phyloP scores from a whole-genome alignment of 805 yeast species.

The Dipodascus geniculatus region DNA sequence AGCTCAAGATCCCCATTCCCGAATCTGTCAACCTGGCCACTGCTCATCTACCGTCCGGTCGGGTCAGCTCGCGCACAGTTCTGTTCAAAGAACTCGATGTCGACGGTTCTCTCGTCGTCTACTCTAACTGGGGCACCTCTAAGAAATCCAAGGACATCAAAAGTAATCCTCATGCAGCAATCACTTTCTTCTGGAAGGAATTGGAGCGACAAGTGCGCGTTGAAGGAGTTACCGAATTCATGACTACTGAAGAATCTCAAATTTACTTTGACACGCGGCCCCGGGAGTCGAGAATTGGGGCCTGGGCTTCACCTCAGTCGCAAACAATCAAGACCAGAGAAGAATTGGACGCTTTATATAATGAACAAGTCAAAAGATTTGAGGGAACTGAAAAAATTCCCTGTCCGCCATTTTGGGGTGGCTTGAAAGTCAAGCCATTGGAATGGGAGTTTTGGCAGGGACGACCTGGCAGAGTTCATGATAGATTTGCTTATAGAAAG shows the following conservation, averaged over 20 bases:
- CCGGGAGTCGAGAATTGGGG: slow-evolving; percentile 86
- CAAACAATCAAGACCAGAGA: slow-evolving; percentile 44
- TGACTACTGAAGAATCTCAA: slow-evolving; percentile 60
- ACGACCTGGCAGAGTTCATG: slow-evolving; percentile 78
- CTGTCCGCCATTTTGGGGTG: slow-evolving; percentile 95
- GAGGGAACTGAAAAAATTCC: slow-evolving; percentile 58
- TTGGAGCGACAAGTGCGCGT: slow-evolving; percentile 87
- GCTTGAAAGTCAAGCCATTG: slow-evolving; percentile 73
- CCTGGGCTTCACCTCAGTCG: slow-evolving; percentile 93
- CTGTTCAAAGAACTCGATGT: slow-evolving; percentile 82
- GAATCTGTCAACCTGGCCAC: slow-evolving; percentile 86
- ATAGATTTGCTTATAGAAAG: slow-evolving; percentile 65
- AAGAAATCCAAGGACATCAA: slow-evolving; percentile 65
- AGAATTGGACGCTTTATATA: slow-evolving; percentile 46
- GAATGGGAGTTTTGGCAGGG: slow-evolving; percentile 99
- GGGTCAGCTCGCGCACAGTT: slow-evolving; percentile 75
- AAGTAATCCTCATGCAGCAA: slow-evolving; percentile 67
- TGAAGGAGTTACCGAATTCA: slow-evolving; percentile 73
- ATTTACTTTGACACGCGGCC: slow-evolving; percentile 82
- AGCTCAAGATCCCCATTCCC: slow-evolving; percentile 48
- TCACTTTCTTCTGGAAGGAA: slow-evolving; percentile 87
- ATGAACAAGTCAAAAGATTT: slow-evolving; percentile 42
- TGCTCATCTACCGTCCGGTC: slow-evolving; percentile 79
- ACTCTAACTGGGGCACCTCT: slow-evolving; percentile 84
- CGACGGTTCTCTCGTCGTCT: slow-evolving; percentile 64